Evolutionary conservation across 2,329 filamentous ascomycete genomes (phyloP).

Genomic region (Teratosphaeria viscida): DNA sequence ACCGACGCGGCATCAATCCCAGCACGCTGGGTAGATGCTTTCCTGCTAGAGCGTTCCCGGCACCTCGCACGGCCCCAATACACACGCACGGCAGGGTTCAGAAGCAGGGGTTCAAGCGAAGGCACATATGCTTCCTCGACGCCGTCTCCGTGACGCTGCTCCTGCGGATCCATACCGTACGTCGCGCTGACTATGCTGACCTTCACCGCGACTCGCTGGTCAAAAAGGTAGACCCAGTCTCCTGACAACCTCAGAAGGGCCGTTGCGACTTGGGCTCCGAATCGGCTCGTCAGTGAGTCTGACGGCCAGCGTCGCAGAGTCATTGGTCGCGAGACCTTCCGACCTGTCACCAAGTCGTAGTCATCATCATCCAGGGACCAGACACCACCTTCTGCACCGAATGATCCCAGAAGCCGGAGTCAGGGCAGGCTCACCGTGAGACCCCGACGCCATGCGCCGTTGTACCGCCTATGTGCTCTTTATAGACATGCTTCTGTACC

Average conservation of each 20-base stretch:
- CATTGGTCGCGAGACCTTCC: neutral
- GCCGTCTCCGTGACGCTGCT: neutral
- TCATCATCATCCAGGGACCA: neutral
- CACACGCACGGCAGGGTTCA: conserved; percentile 1
- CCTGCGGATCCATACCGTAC: neutral
- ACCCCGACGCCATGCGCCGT: neutral
- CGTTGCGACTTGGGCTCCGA: neutral
- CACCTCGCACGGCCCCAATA: neutral
- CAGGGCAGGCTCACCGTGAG: neutral
- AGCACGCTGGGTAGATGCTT: neutral
- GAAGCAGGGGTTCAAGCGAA: neutral
- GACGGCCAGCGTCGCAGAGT: neutral
- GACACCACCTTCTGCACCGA: neutral
- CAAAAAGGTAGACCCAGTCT: neutral
- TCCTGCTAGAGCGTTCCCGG: neutral
- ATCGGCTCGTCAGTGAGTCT: neutral
- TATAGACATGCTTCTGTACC: neutral
- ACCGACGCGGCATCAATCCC: neutral
- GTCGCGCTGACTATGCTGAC: neutral
- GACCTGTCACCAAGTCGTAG: neutral
- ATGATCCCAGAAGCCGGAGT: neutral
- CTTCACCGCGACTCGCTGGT: neutral
- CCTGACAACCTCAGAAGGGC: neutral
- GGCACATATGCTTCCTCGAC: neutral
- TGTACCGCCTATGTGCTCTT: neutral